A percentile compares a stretch with the other conserved stretches of the same genome.
Conservation (phyloP, 139 green algal genomes). For the Chlorella vulgaris region DNA sequence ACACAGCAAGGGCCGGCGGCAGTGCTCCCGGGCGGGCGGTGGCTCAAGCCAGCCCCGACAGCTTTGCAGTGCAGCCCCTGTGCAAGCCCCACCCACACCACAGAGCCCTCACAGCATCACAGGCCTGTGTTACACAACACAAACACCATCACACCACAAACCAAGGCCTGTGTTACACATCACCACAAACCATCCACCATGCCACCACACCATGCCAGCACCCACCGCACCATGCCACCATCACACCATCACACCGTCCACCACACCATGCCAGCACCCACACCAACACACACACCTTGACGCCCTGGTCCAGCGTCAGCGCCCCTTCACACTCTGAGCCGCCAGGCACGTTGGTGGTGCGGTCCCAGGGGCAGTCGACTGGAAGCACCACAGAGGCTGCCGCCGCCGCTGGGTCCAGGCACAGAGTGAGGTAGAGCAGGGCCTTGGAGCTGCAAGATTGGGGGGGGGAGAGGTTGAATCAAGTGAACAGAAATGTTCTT, state of each 20-base stretch:
- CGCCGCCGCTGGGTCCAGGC: background rate
- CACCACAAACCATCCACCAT: too few species aligned
- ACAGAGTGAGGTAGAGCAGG: background rate
- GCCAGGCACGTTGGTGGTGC: background rate
- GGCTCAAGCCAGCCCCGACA: too few species aligned
- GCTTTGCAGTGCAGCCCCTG: too few species aligned
- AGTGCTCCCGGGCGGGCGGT: background rate
- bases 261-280: too few species aligned
- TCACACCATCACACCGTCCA: too few species aligned
- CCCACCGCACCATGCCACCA: too few species aligned
- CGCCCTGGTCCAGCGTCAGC: background rate
- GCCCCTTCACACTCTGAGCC: background rate
- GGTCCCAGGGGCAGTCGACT: background rate
- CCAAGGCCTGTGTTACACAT: too few species aligned
- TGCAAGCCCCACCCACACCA: too few species aligned
- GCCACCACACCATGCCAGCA: too few species aligned
- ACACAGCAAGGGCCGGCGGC: background rate
- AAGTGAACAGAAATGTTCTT: background rate
- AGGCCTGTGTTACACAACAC: too few species aligned
- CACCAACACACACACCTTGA: background rate
- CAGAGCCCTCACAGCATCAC: too few species aligned
- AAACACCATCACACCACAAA: too few species aligned
- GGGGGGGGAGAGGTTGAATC: background rate
- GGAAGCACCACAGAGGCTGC: background rate
- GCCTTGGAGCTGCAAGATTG: background rate